These are phyloP conservation scores for Henckelia pumila DNA, from an alignment of 257 asterid species.

Conservation along the genomic window DNA sequence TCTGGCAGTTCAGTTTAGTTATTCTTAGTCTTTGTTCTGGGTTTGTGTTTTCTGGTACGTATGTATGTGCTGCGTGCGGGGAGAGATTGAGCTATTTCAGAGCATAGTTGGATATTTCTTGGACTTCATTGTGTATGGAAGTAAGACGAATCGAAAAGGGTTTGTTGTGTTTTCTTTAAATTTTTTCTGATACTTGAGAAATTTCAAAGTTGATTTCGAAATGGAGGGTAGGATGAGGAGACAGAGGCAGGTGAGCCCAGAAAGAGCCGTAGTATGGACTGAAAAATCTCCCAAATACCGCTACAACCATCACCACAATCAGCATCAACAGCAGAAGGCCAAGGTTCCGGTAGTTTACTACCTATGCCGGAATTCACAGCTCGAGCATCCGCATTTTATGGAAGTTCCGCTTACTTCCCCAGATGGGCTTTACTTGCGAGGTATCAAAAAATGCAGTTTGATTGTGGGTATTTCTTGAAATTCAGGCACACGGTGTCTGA, in stretches of 20 bases:
- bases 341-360: slow-evolving; percentile 81
- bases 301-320: slow-evolving; percentile 36
- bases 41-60: neutral
- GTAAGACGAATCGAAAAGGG: neutral
- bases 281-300: slow-evolving; percentile 82
- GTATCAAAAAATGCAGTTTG: slow-evolving; percentile 32
- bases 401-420: slow-evolving; percentile 81
- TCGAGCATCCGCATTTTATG: slow-evolving; percentile 98
- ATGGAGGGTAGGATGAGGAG: slow-evolving; percentile 65
- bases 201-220: slow-evolving; percentile 7
- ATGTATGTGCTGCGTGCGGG: neutral
- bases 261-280: slow-evolving; percentile 85
- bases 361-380: slow-evolving; percentile 73
- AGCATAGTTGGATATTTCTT: neutral
- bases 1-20: neutral
- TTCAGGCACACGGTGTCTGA: neutral
- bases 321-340: slow-evolving; percentile 36
- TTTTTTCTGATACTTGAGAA: slow-evolving; percentile 3
- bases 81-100: neutral
- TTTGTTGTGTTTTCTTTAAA: slow-evolving; percentile 14
- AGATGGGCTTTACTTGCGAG: slow-evolving; percentile 82
- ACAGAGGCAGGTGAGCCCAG: slow-evolving; percentile 68
- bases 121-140: neutral
- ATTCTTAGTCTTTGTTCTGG: neutral
- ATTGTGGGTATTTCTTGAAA: neutral